A percentile compares a stretch with the other conserved stretches of the same genome.
Evolutionary conservation across 2,329 filamentous ascomycete genomes (phyloP).

Genomic region (Fusarium napiforme): DNA sequence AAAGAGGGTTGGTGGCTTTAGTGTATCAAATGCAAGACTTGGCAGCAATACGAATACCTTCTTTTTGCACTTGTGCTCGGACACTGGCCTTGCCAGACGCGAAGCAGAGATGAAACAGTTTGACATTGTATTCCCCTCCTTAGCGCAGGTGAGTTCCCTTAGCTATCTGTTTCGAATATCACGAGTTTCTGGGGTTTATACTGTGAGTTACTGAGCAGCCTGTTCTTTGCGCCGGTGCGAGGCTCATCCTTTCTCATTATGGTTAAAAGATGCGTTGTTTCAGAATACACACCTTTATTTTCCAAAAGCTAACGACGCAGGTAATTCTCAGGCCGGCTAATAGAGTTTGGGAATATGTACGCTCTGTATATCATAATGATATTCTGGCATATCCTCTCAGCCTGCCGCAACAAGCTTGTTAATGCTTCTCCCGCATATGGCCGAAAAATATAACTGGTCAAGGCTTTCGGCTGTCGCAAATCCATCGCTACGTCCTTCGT

Average conservation of each 20-base stretch:
- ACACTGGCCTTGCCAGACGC: slow-evolving; percentile 24
- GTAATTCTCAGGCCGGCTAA: background rate
- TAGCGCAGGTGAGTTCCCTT: slow-evolving; percentile 21
- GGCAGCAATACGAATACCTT: slow-evolving; percentile 27
- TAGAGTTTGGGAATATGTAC: background rate
- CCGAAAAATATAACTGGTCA: slow-evolving; percentile 33
- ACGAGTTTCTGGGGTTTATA: slow-evolving; percentile 1
- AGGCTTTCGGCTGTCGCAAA: slow-evolving; percentile 35
- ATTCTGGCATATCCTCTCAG: background rate
- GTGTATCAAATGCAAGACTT: slow-evolving; percentile 36
- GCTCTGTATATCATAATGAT: background rate
- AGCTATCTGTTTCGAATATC: background rate
- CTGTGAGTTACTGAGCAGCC: background rate
- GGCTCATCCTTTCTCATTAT: background rate
- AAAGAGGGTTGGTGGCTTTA: slow-evolving; percentile 28
- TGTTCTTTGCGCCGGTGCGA: slow-evolving; percentile 23
- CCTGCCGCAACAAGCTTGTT: background rate
- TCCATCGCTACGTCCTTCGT: slow-evolving; percentile 26
- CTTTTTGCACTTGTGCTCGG: slow-evolving; percentile 35
- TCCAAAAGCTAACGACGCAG: background rate
- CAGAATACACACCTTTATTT: slow-evolving; percentile 14
- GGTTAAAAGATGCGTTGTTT: background rate
- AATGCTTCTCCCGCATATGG: slow-evolving; percentile 5
- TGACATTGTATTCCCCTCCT: slow-evolving; percentile 31
- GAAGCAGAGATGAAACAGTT: slow-evolving; percentile 42